A percentile compares a stretch with the other conserved stretches of the same genome.
phyloP scores from a whole-genome alignment of 2,329 filamentous ascomycete genomes.

The Xylaria sp. region DNA sequence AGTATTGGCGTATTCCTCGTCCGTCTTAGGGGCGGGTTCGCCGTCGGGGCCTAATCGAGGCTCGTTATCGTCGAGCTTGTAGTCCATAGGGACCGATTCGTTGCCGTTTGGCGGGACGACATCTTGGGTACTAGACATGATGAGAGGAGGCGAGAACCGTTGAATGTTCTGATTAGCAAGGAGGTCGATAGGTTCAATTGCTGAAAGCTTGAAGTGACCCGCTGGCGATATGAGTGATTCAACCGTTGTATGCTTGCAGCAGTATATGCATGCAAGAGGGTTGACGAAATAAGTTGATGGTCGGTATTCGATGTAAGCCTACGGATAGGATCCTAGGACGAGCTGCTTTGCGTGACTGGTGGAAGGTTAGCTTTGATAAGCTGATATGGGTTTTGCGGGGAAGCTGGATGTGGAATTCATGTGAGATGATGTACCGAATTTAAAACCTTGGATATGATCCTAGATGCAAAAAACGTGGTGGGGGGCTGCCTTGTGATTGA shows the following conservation, averaged over 20 bases:
- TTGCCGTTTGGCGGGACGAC: conserved; percentile 67
- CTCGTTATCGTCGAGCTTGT: conserved; percentile 72
- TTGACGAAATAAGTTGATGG: conserved; percentile 28
- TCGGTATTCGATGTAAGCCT: conserved; percentile 39
- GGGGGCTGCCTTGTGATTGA: conserved; percentile 11
- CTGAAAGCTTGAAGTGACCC: conserved; percentile 9
- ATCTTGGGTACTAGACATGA: conserved; percentile 73
- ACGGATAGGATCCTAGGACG: conserved; percentile 40
- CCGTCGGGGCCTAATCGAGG: conserved; percentile 75
- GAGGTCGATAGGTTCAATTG: conserved; percentile 11
- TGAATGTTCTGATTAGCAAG: conserved; percentile 36
- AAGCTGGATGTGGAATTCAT: conserved; percentile 42
- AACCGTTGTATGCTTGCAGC: conserved; percentile 18
- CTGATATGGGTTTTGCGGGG: conserved; percentile 45
- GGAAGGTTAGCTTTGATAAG: conserved; percentile 50
- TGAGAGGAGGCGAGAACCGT: conserved; percentile 39
- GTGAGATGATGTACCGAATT: conserved; percentile 39
- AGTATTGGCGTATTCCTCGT: conserved; percentile 94
- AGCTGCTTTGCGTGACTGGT: conserved; percentile 41
- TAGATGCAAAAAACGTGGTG: conserved; percentile 8
- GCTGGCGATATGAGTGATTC: conserved; percentile 15
- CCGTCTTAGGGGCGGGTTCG: conserved; percentile 86
- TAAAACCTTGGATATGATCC: conserved; percentile 22
- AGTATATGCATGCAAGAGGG: conserved; percentile 31
- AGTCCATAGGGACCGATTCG: conserved; percentile 69